phyloP scores from a whole-genome alignment of 2,329 filamentous ascomycete species.

The Epichloe gansuensis region DNA sequence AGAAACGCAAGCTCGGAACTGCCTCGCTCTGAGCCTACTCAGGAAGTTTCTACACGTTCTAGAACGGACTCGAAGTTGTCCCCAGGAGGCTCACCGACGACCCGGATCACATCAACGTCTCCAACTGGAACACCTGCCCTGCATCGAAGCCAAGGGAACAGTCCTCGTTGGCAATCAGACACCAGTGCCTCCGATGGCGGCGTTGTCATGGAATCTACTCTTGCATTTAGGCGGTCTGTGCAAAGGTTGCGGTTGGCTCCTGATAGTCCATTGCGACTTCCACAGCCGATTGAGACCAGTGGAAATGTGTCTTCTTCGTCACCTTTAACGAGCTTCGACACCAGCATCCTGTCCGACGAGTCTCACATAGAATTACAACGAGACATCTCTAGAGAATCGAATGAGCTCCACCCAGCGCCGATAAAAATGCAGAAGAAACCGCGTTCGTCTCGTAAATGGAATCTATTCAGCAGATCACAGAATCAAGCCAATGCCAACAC shows the following conservation, averaged over 20 bases:
- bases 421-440: constrained; percentile 46
- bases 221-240: constrained; percentile 43
- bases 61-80: constrained; percentile 29
- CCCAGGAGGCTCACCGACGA: constrained; percentile 29
- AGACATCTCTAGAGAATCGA: constrained; percentile 21
- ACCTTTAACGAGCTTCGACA: constrained; percentile 45
- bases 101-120: constrained; percentile 27
- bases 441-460: constrained; percentile 50
- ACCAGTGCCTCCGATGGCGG: constrained; percentile 42
- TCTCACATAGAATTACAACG: constrained; percentile 32
- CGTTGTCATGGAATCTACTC: constrained; percentile 32
- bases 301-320: constrained; percentile 29
- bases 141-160: constrained; percentile 23
- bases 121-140: constrained; percentile 44
- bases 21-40: constrained; percentile 30
- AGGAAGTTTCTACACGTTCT: constrained; percentile 30
- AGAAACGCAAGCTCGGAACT: constrained; percentile 31
- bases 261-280: constrained; percentile 34
- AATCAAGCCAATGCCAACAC: constrained; percentile 28
- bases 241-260: constrained; percentile 37
- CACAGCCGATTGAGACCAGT: constrained; percentile 39
- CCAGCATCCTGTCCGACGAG: constrained; percentile 45
- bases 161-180: constrained; percentile 37
- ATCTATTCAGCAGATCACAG: constrained; percentile 47
- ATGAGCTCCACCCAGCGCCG: constrained; percentile 19